Evolutionary conservation across 805 yeast genomes (phyloP), one percentile per base, ranked within the genome.

Genomic region (Yarrowia keelungensis): DNA sequence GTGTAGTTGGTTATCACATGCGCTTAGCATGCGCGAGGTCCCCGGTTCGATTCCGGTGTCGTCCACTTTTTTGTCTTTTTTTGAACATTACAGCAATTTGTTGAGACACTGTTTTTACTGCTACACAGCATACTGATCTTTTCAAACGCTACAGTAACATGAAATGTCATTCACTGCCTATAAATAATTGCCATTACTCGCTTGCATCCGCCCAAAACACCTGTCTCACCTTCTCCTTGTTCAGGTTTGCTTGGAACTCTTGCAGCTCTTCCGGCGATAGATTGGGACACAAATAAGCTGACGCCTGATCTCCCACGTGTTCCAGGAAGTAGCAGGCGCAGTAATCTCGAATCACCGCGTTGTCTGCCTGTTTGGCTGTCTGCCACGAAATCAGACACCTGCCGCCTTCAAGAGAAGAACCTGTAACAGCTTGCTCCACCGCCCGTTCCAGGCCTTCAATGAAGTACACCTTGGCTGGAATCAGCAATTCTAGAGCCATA

Each of bases 21-120:
- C 51, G 51, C 51, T 47, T 47, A 47, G 51, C 51, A 47, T 47
- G 51, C 51, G 51, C 51, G 51, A 47, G 51, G 51, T 47, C 51
- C 51, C 51, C 51, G 51, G 51, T 47, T 47, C 51, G 51, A 47
- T 47, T 47, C 51, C 51, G 51, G 51, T 47, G 51, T 47, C 51
- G 51, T 47, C 51, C 51, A 47, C 19, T 22, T 47, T 47, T 47
- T 45, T 42, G 16, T 7, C 15, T 14, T 41, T 41, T 41, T 41
- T 41, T 11, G 43, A 10, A 41, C 10, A 36, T 36, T 36, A 10
- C 43, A 41, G 15, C 7, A 41, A 10, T 7, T 10, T 36, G 38
- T 36, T 36, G 38, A 8, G 38, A 8, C 10, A 8, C 10, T 7
- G 8, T 36, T 36, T 36, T 36, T 36, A 36, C 10, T 36, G 10